Evolutionary conservation across 2,329 filamentous ascomycete species (phyloP).

Genomic region (Aspergillus costaricaensis): DNA sequence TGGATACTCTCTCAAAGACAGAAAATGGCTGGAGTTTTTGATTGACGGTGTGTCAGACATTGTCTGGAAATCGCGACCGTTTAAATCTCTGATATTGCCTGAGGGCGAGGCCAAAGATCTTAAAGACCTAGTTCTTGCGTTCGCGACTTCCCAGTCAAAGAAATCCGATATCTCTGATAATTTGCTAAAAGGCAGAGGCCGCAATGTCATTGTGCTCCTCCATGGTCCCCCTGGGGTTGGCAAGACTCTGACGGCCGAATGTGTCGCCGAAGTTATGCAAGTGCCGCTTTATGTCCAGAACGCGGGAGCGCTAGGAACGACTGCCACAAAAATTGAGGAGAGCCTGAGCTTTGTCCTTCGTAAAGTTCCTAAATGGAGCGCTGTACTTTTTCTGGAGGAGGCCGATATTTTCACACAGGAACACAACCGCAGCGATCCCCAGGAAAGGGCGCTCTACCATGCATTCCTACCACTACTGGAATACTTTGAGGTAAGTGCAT

Average conservation of each 20-base stretch:
- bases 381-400: conserved; percentile 55
- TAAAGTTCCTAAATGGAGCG: conserved; percentile 54
- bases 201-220: background rate
- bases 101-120: background rate
- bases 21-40: conserved; percentile 10
- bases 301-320: conserved; percentile 51
- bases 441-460: conserved; percentile 49
- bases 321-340: conserved; percentile 45
- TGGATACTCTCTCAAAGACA: conserved; percentile 3
- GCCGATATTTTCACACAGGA: conserved; percentile 39
- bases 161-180: background rate
- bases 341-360: conserved; percentile 49
- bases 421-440: conserved; percentile 41
- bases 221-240: background rate
- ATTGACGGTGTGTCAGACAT: conserved; percentile 10
- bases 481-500: conserved; percentile 27
- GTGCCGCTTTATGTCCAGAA: conserved; percentile 54
- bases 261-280: conserved; percentile 53
- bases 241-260: conserved; percentile 5
- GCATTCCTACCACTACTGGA: conserved; percentile 34
- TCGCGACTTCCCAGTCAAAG: background rate
- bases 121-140: background rate
- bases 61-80: conserved; percentile 1
- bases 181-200: background rate
- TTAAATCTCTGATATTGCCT: background rate